Percentiles rank a stretch among this genome's conserved stretches.
Evolutionary conservation across 2,329 filamentous ascomycete species (phyloP).

Genomic region (Raffaelea deltoideospora): DNA sequence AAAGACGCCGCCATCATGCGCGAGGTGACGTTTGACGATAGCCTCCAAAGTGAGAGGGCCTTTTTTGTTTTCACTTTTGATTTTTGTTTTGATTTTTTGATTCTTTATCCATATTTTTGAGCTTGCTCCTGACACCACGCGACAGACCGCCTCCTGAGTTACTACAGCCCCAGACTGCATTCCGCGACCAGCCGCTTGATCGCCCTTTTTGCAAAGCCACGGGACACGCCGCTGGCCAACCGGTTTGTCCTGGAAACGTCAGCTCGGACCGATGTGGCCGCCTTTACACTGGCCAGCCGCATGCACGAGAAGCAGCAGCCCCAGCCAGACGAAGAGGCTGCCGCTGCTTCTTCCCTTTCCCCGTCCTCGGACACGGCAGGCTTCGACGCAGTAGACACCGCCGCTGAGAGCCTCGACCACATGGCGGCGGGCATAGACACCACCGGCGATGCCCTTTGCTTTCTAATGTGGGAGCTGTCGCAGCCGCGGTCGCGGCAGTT

Average conservation of each 20-base stretch:
- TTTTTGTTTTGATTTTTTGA: background rate
- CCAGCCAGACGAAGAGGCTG: slow-evolving; percentile 5
- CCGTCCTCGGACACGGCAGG: too few relatives aligned
- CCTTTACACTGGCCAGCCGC: slow-evolving; percentile 43
- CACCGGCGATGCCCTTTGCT: slow-evolving; percentile 53
- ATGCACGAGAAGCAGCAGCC: slow-evolving; percentile 32
- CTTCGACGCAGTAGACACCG: slow-evolving; percentile 38
- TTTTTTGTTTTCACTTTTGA: slow-evolving; percentile 4
- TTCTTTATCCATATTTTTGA: too few relatives aligned
- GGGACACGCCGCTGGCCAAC: slow-evolving; percentile 43
- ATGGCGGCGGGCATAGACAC: slow-evolving; percentile 61
- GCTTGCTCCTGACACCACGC: too few relatives aligned
- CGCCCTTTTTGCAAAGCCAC: slow-evolving; percentile 31
- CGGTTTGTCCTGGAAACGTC: slow-evolving; percentile 40
- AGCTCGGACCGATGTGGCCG: slow-evolving; percentile 26
- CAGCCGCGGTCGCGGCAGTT: slow-evolving; percentile 35
- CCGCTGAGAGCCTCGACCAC: slow-evolving; percentile 56
- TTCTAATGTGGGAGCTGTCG: slow-evolving; percentile 57
- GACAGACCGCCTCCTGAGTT: slow-evolving; percentile 43
- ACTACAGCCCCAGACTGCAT: slow-evolving; percentile 40
- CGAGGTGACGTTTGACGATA: slow-evolving; percentile 52
- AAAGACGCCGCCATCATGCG: slow-evolving; percentile 52
- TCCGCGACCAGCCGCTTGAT: slow-evolving; percentile 29
- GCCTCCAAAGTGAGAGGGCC: slow-evolving; percentile 40
- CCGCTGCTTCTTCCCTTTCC: too few relatives aligned